A percentile compares a stretch with the other conserved stretches of the same genome.
These are phyloP conservation scores for Aspergillus clavatus DNA, from an alignment of 2,329 filamentous ascomycete species.

Conservation along the genomic window DNA sequence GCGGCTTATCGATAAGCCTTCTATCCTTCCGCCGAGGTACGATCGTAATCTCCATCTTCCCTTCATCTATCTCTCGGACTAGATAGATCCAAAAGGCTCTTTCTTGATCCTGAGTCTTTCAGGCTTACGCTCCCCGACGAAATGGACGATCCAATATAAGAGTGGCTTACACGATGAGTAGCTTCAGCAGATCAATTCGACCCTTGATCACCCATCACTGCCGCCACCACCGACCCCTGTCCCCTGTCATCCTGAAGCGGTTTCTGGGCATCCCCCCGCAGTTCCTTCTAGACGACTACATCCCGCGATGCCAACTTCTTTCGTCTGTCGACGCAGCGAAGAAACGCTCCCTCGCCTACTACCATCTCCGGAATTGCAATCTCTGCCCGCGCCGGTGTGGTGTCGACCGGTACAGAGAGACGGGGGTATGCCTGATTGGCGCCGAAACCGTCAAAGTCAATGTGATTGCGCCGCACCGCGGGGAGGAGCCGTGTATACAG, in stretches of 20 bases:
- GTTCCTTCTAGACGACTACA: slow-evolving; percentile 71
- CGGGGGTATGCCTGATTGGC: slow-evolving; percentile 73
- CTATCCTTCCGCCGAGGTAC: background rate
- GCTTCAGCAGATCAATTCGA: slow-evolving; percentile 4
- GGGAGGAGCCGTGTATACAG: slow-evolving; percentile 78
- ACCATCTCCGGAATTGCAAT: slow-evolving; percentile 73
- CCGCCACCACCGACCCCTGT: background rate
- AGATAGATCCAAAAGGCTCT: too few species aligned
- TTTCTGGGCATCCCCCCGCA: slow-evolving; percentile 52
- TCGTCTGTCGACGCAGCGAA: slow-evolving; percentile 63
- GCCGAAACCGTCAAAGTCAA: slow-evolving; percentile 70
- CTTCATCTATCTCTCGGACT: too few species aligned
- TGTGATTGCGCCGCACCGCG: slow-evolving; percentile 80
- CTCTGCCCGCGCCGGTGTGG: slow-evolving; percentile 72
- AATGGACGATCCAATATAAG: background rate
- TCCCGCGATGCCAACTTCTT: slow-evolving; percentile 66
- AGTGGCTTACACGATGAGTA: slow-evolving; percentile 5
- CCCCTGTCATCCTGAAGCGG: slow-evolving; percentile 22
- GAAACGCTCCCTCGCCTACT: slow-evolving; percentile 69
- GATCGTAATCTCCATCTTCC: too few species aligned
- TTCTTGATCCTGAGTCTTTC: too few species aligned
- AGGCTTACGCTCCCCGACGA: background rate
- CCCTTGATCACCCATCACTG: background rate
- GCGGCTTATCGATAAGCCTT: background rate
- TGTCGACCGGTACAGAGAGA: slow-evolving; percentile 75